Percentiles rank a stretch among this genome's conserved stretches.
These are phyloP conservation scores for Beverwykella pulmonaria DNA, from an alignment of 495 filamentous ascomycete species.

Conservation along the genomic window DNA sequence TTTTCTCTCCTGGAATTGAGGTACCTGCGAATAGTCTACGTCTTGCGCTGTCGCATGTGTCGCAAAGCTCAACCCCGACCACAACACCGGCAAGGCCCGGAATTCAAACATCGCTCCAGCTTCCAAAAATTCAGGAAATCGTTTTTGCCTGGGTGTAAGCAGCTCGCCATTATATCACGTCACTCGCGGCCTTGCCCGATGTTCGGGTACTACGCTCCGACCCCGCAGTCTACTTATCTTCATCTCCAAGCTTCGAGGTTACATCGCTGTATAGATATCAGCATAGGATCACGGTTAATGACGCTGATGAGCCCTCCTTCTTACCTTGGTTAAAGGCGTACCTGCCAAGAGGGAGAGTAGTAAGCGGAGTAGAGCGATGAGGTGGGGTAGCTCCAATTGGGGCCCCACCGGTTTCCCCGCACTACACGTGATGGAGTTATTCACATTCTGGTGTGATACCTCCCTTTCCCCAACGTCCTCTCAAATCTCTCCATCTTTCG, in stretches of 20 bases:
- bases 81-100: not conserved
- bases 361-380: not conserved
- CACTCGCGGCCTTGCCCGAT: not conserved
- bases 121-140: not conserved
- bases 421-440: constrained; percentile 5
- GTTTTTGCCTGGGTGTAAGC: not conserved
- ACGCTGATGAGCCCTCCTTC: constrained; percentile 10
- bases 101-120: not conserved
- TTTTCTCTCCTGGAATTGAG: not conserved
- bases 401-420: not conserved
- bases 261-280: constrained; percentile 2
- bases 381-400: constrained; percentile 3
- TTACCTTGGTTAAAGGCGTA: not conserved
- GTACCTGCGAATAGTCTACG: constrained; percentile 1
- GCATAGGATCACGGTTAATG: not conserved
- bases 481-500: too few relatives aligned
- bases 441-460: not conserved
- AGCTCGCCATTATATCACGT: not conserved
- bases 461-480: too few relatives aligned
- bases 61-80: too few relatives aligned
- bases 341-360: not conserved
- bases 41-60: not conserved
- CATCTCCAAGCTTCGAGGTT: constrained; percentile 5
- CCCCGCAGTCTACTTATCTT: not conserved
- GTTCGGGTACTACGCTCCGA: not conserved